phyloP scores from a whole-genome alignment of 108 stramenopile species.

The Skeletonema marinoi region DNA sequence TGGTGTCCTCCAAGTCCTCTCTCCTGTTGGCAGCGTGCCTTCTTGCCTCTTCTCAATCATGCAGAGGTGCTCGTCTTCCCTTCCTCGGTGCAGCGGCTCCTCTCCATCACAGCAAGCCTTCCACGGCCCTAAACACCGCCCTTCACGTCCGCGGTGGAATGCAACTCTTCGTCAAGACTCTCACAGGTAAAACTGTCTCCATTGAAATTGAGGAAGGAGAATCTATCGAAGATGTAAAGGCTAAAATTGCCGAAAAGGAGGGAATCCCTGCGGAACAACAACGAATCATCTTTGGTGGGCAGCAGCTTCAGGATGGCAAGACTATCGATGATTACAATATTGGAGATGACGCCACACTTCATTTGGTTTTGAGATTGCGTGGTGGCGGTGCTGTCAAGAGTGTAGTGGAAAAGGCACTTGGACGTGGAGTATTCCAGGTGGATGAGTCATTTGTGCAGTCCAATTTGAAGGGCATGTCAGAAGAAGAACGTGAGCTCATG shows the following conservation, averaged over 20 bases:
- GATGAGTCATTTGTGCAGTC: conserved; percentile 83
- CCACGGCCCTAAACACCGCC: conserved; percentile 26
- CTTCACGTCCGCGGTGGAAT: conserved; percentile 76
- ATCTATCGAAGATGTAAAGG: conserved; percentile 97
- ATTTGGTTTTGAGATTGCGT: conserved; percentile 91
- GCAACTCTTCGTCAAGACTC: conserved; percentile 97
- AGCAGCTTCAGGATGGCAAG: conserved; percentile 95
- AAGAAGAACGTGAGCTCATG: conserved; percentile 77
- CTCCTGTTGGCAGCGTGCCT: conserved; percentile 29
- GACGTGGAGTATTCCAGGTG: conserved; percentile 61
- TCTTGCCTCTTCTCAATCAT: conserved; percentile 20
- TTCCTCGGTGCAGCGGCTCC: conserved; percentile 3
- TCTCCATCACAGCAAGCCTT: conserved; percentile 9
- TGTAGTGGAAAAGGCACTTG: conserved; percentile 42
- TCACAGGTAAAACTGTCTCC: conserved; percentile 95
- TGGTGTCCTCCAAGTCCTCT: conserved; percentile 25
- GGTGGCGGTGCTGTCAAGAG: conserved; percentile 41
- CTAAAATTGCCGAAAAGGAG: conserved; percentile 97
- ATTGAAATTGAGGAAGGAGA: conserved; percentile 97
- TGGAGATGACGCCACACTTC: conserved; percentile 94
- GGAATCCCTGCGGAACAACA: conserved; percentile 97
- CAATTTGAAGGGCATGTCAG: conserved; percentile 61
- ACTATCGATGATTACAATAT: conserved; percentile 95
- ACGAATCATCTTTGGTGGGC: conserved; percentile 96
- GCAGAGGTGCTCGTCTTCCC: conserved; percentile 19